Base-by-base conservation (phyloP, 2,329 filamentous ascomycete species). In the Colletotrichum nymphaeae region DNA sequence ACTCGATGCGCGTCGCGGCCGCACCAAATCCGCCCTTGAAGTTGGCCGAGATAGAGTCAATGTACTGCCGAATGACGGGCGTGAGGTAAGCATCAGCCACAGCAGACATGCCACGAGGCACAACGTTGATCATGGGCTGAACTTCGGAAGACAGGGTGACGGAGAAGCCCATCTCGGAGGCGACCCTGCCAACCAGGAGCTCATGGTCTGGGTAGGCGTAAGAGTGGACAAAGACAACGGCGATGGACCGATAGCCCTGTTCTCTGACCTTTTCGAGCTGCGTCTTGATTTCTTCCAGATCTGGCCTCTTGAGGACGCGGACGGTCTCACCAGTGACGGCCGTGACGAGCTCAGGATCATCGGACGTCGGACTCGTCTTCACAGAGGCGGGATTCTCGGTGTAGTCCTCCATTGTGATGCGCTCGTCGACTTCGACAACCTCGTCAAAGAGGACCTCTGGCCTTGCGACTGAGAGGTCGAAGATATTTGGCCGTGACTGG, bases 401-500 rank as follows among this genome's bases (percentile, higher is more conserved):
- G 75, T 93, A 94, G 75, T 93, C 92, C 76, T 94, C 93, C 60
- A 95, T 82, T 0, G 93, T 94, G 5, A 95, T 91, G 42, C 93
- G 86, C 83, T 95, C 93, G 66, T 94, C 91, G n/a, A 95, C 88
- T 80, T 95, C 93, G 2, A 94, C 84, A 0, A 94, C 93, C 42
- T 84, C 88, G 76, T 92, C 89, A 78, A 94, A 94, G 3, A 95
- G 85, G 11, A 93, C 89, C 62, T 93, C 91, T 0, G 92, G 90
- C 67, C 92, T 90, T 65, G 87, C 83, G 56, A 94, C 93, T 3
- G 91, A 91, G 8, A 95, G 84, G 77, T 94, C 93, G 75, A 95
- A 95, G 67, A 95, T 93, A 73, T 92, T 88, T 1, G 93, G 93
- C 24, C 93, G 86, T 1, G 90, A 90, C 82, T 95, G 93, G 77